Conservation (phyloP, 768 basidiomycete genomes). For the Cantharellus cinnabarinus region DNA sequence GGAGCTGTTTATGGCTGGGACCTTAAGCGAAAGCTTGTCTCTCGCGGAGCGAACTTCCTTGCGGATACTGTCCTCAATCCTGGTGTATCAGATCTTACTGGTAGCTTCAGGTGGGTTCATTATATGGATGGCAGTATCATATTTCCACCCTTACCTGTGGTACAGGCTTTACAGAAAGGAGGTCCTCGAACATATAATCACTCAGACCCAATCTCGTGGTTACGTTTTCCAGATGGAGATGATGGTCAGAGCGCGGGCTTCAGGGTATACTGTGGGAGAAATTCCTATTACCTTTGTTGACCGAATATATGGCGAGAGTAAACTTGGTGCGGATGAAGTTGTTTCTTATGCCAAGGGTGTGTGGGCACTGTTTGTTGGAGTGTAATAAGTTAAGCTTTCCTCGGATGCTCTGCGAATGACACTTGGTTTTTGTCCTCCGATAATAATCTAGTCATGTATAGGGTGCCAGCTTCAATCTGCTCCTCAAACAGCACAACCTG, state of each 20-base stretch:
- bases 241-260: slow-evolving; percentile 73
- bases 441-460: too few species aligned
- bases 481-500: too few species aligned
- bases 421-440: too few species aligned
- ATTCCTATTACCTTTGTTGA: slow-evolving; percentile 91
- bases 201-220: slow-evolving; percentile 65
- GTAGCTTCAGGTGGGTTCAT: slow-evolving; percentile 55
- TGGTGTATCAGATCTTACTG: slow-evolving; percentile 78
- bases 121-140: neutral
- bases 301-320: slow-evolving; percentile 83
- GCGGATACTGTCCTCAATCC: slow-evolving; percentile 71
- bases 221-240: slow-evolving; percentile 99
- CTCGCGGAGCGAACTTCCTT: slow-evolving; percentile 75
- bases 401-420: neutral
- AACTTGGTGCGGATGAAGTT: slow-evolving; percentile 72
- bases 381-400: slow-evolving; percentile 20
- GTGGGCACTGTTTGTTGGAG: slow-evolving; percentile 52
- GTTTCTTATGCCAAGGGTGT: slow-evolving; percentile 77
- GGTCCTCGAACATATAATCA: slow-evolving; percentile 67
- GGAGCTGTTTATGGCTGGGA: slow-evolving; percentile 92
- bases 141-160: neutral
- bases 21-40: slow-evolving; percentile 70
- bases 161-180: slow-evolving; percentile 55
- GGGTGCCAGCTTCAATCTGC: too few species aligned
- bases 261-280: slow-evolving; percentile 76